Evolutionary conservation across 768 basidiomycete species (phyloP), one percentile per base, ranked within the genome.

Genomic region (Boletellus sp.): DNA sequence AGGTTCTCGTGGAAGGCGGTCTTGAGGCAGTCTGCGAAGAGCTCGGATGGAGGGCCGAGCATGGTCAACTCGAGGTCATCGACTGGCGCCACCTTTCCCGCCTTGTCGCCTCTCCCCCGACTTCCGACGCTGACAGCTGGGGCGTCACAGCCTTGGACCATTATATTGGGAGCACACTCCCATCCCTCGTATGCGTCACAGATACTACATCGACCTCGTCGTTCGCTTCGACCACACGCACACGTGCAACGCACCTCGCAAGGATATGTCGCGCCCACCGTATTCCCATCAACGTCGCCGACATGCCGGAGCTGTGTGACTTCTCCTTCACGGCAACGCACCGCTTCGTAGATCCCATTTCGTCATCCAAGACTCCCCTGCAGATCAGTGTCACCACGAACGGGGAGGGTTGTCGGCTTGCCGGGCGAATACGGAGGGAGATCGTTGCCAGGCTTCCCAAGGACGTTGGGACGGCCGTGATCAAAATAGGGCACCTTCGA

Each of bases 361-460:
- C 71, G 1, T 75, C 75, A 5, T 63, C 64, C 32, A 70, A 74
- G 15, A 78, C 79, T 1, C 62, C 82, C 3, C 68, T 90, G 1
- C 88, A 89, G 61, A 70, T 99, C 19, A 90, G 86, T 0, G 78
- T 97, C 3, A 90, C 93, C 3, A 94, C 94, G 0, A 97, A 96
- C 57, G 92, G 92, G 0, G 81, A 87, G 54, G 95, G 94, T 2
- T 97, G 95, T 60, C 74, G 95, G 6, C 74, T 99, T 4, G 85
- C 85, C 0, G 78, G 83, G 1, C 77, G 95, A 11, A 70, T 99
- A 34, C 79, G 83, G 32, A 74, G 95, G 22, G 93, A 97, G 20
- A 84, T 97, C 44, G 82, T 95, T 2, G 72, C 86, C 0, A 74
- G 74, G 35, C 70, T 99, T 5, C 84, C 92, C 0, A 78, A 73